phyloP scores from a whole-genome alignment of 176 grass and related monocot species.

The Rhynchospora tenuis region DNA sequence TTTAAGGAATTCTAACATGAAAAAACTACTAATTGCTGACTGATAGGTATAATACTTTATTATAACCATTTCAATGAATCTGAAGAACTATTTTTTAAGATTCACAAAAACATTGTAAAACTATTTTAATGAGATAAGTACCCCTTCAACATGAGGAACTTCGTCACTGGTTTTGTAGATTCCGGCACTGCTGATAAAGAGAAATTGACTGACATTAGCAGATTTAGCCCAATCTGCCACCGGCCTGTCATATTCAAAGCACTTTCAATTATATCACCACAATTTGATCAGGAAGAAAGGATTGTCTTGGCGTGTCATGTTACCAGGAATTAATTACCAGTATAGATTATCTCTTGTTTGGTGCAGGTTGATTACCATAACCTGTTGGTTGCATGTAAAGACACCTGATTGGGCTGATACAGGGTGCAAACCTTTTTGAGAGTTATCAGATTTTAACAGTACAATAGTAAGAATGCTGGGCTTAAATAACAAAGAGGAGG shows the following conservation, averaged over 20 bases:
- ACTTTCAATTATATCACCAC: neutral
- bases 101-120: neutral
- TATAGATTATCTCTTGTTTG: neutral
- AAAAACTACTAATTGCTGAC: neutral
- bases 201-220: constrained; percentile 57
- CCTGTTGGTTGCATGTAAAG: neutral
- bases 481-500: neutral
- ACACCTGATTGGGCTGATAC: neutral
- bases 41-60: neutral
- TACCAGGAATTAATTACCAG: neutral
- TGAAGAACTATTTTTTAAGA: neutral
- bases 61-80: neutral
- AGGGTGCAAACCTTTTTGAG: neutral
- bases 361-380: neutral
- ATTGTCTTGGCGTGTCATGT: neutral
- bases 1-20: neutral
- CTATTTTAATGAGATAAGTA: constrained; percentile 14
- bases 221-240: constrained; percentile 85
- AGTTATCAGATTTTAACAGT: neutral
- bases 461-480: neutral
- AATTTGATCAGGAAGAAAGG: constrained; percentile 1
- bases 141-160: constrained; percentile 82
- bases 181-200: constrained; percentile 85
- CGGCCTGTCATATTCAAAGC: constrained; percentile 44
- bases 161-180: constrained; percentile 67